These are phyloP conservation scores for Lepiota brunneoincarnata DNA, from an alignment of 768 basidiomycete genomes.

Conservation along the genomic window DNA sequence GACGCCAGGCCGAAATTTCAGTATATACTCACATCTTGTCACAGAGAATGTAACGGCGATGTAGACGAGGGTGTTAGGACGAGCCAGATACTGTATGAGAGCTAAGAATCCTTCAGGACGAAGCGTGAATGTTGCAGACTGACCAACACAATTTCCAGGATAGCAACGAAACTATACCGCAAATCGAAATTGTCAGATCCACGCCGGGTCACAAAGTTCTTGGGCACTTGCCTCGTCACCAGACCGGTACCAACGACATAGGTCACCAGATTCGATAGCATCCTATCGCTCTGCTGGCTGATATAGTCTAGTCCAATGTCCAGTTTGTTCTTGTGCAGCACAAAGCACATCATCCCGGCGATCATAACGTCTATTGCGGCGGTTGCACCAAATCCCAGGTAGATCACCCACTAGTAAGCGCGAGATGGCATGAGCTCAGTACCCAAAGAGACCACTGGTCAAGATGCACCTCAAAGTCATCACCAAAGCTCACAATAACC, in stretches of 20 bases:
- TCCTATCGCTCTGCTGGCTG: constrained; percentile 19
- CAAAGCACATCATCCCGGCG: constrained; percentile 28
- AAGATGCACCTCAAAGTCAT: neutral
- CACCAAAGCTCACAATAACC: neutral
- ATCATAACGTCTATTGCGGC: constrained; percentile 28
- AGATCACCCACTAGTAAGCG: constrained; percentile 25
- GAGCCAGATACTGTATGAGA: constrained; percentile 24
- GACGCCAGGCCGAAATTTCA: neutral
- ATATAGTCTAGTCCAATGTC: constrained; percentile 19
- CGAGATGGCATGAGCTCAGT: neutral
- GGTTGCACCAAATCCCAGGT: constrained; percentile 28
- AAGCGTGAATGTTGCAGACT: neutral
- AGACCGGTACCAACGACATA: constrained; percentile 31
- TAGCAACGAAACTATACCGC: constrained; percentile 23
- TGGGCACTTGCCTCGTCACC: constrained; percentile 22
- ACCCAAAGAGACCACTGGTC: neutral
- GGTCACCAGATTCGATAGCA: constrained; percentile 26
- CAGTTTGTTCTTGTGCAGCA: constrained; percentile 25
- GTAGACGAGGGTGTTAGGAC: constrained; percentile 27
- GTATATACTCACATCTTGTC: constrained; percentile 23
- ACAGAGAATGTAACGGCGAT: constrained; percentile 29
- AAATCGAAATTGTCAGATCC: neutral
- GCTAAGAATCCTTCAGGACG: neutral
- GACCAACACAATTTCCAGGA: constrained; percentile 27
- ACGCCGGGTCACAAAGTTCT: neutral